Evolutionary conservation across 192 early-diverging fungal genomes (phyloP).

Genomic region (Dispira parvispora): DNA sequence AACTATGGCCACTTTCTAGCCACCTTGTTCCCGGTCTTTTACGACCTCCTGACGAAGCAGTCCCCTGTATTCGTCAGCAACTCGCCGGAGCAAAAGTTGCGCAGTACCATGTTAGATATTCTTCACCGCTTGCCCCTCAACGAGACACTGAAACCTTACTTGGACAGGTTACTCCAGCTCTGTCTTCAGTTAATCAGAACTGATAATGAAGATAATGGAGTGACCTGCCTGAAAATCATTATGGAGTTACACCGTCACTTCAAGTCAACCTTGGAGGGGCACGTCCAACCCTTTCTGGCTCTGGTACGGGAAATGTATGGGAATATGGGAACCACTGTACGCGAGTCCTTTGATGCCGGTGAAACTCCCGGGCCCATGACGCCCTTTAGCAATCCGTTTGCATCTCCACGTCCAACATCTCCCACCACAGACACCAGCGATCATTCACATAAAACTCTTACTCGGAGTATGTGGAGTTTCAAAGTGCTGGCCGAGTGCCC

Average conservation of each 20-base stretch:
- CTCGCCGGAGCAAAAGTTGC: slow-evolving; percentile 75
- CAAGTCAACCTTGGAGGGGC: slow-evolving; percentile 62
- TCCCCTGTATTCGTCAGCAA: slow-evolving; percentile 57
- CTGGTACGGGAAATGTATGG: slow-evolving; percentile 86
- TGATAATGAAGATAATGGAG: slow-evolving; percentile 98
- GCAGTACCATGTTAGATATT: slow-evolving; percentile 77
- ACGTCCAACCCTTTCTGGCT: slow-evolving; percentile 79
- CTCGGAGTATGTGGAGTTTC: slow-evolving; percentile 68
- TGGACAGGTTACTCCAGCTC: slow-evolving; percentile 54
- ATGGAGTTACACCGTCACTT: slow-evolving; percentile 88
- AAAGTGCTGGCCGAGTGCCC: slow-evolving; percentile 98
- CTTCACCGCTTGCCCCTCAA: slow-evolving; percentile 83
- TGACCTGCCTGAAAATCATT: slow-evolving; percentile 81
- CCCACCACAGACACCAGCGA: slow-evolving; percentile 45
- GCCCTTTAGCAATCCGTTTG: slow-evolving; percentile 20
- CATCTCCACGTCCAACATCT: slow-evolving; percentile 59
- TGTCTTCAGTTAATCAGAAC: slow-evolving; percentile 59
- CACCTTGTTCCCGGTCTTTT: slow-evolving; percentile 69
- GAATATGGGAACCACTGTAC: slow-evolving; percentile 77
- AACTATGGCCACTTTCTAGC: slow-evolving; percentile 68
- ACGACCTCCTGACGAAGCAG: slow-evolving; percentile 49
- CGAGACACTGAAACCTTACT: slow-evolving; percentile 61
- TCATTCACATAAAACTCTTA: slow-evolving; percentile 42
- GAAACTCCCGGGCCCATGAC: slow-evolving; percentile 36
- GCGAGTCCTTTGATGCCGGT: slow-evolving; percentile 56